Evolutionary conservation across 164 flowering plant species (phyloP).

Genomic region (Protea cynaroides): DNA sequence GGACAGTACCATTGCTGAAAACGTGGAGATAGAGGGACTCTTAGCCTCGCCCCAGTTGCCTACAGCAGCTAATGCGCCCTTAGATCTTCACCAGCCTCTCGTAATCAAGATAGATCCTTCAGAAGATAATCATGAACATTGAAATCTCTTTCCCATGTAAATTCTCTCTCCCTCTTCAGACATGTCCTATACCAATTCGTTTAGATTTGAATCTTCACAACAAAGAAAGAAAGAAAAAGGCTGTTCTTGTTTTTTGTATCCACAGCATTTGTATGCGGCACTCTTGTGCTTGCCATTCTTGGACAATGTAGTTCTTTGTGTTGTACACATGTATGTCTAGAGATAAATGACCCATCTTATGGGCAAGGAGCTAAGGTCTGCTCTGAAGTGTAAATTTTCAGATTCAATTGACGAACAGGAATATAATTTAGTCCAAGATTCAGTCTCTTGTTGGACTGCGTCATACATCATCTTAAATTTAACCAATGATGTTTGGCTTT

Average conservation of each 20-base stretch:
- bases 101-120: constrained; percentile 56
- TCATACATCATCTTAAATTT: too few species aligned
- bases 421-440: constrained; percentile 5
- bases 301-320: constrained; percentile 13
- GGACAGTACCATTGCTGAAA: constrained; percentile 86
- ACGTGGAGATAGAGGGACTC: constrained; percentile 41
- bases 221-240: background rate
- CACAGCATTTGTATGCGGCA: background rate
- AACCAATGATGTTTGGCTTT: too few species aligned
- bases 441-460: constrained; percentile 5
- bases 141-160: constrained; percentile 24
- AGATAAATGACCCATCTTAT: background rate
- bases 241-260: background rate
- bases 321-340: constrained; percentile 4
- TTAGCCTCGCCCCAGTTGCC: constrained; percentile 41
- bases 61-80: constrained; percentile 28
- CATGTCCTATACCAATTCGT: background rate
- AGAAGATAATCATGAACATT: constrained; percentile 44
- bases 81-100: constrained; percentile 68
- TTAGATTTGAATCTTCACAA: background rate
- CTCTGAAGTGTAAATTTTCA: background rate
- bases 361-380: constrained; percentile 4
- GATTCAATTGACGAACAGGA: background rate
- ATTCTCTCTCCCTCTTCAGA: constrained; percentile 21
- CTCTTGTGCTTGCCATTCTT: constrained; percentile 8